A percentile compares a stretch with the other conserved stretches of the same genome.
These are phyloP conservation scores for Beauveria bassiana DNA, from an alignment of 2,329 filamentous ascomycete genomes.

Conservation along the genomic window DNA sequence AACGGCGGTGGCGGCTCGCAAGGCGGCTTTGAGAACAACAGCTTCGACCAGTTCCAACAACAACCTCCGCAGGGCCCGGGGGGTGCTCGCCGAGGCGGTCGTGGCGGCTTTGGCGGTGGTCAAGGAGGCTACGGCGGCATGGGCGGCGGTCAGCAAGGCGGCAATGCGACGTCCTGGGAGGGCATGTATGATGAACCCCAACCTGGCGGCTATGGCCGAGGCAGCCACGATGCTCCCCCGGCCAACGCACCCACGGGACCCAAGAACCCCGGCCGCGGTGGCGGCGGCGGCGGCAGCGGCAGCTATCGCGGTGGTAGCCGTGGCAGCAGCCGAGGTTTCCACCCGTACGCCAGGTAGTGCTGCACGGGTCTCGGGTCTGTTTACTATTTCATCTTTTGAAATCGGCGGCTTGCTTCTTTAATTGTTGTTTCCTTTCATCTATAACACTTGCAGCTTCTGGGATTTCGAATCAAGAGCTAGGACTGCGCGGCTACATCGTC, in stretches of 20 bases:
- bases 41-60: conserved; percentile 13
- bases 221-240: conserved; percentile 39
- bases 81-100: conserved; percentile 9
- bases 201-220: conserved; percentile 41
- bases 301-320: conserved; percentile 90
- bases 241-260: conserved; percentile 78
- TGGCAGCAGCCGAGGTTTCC: conserved; percentile 66
- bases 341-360: conserved; percentile 57
- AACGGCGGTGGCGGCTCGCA: conserved; percentile 20
- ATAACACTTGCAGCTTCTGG: neutral
- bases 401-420: neutral
- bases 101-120: conserved; percentile 9
- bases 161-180: conserved; percentile 82
- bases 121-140: conserved; percentile 19
- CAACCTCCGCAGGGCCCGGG: conserved; percentile 10
- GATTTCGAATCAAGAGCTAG: neutral
- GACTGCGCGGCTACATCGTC: neutral
- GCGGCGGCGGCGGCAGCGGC: conserved; percentile 65
- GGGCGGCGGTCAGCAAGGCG: conserved; percentile 30
- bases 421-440: neutral
- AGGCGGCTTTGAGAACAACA: conserved; percentile 9
- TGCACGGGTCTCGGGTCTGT: neutral
- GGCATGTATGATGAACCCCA: conserved; percentile 97
- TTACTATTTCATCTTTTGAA: neutral
- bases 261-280: conserved; percentile 78